Evolutionary conservation across 352 stramenopile genomes (phyloP).

Genomic region (Globisporangium splendens): DNA sequence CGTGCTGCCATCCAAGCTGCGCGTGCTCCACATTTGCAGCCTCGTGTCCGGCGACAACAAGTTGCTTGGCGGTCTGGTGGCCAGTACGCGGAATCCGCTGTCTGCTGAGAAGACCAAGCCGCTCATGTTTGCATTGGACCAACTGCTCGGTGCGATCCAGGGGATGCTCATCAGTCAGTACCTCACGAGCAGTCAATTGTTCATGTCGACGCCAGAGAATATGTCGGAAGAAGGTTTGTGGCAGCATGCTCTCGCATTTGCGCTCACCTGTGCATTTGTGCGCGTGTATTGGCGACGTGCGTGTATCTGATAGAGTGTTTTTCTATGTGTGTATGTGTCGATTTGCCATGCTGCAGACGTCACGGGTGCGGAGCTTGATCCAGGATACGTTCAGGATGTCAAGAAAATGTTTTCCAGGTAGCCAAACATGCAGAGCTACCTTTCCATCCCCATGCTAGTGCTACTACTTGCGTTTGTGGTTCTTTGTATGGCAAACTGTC

Average conservation of each 20-base stretch:
- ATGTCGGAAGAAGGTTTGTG: constrained; percentile 51
- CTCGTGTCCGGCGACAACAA: constrained; percentile 63
- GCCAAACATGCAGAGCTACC: not conserved
- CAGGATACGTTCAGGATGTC: constrained; percentile 67
- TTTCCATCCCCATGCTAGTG: not conserved
- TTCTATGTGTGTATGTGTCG: too few relatives aligned
- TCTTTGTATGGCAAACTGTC: too few relatives aligned
- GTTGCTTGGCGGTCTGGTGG: constrained; percentile 52
- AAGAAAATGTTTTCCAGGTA: constrained; percentile 51
- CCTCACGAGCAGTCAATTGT: constrained; percentile 64
- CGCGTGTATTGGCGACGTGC: too few relatives aligned
- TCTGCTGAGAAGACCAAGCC: constrained; percentile 32
- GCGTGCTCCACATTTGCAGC: constrained; percentile 66
- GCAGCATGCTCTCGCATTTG: not conserved
- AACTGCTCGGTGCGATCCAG: constrained; percentile 67
- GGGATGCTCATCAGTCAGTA: constrained; percentile 64
- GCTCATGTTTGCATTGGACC: constrained; percentile 54
- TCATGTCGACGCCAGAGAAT: constrained; percentile 76
- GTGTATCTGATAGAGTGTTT: too few relatives aligned
- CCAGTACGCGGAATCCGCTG: constrained; percentile 33
- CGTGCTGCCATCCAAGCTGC: constrained; percentile 74
- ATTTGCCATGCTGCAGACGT: constrained; percentile 18
- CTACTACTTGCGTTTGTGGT: not conserved
- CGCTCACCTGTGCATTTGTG: too few relatives aligned
- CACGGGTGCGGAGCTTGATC: constrained; percentile 57